Evolutionary conservation across 1,139 yeast genomes (phyloP).

Genomic region (Magnusiomyces tetraspermus): DNA sequence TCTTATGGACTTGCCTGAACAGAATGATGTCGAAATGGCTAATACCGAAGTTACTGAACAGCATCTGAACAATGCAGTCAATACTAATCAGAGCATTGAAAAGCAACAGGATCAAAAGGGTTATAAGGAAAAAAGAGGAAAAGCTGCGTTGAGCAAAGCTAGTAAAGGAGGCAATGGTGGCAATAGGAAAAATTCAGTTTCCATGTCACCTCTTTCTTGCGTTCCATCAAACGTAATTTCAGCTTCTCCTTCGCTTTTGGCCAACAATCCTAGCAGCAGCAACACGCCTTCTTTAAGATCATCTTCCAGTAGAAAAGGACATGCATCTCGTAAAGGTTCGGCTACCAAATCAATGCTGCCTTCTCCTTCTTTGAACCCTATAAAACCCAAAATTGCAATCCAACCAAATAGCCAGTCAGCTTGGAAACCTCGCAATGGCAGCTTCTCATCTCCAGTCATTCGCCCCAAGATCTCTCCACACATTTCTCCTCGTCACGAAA

Average conservation of each 20-base stretch:
- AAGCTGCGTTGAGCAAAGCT: background rate
- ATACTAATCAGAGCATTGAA: constrained; percentile 22
- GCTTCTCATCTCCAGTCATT: constrained; percentile 21
- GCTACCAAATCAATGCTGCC: constrained; percentile 4
- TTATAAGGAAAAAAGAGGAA: constrained; percentile 5
- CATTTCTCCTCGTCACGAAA: constrained; percentile 13
- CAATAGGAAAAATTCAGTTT: background rate
- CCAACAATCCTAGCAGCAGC: background rate
- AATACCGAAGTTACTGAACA: constrained; percentile 20
- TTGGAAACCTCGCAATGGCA: constrained; percentile 10
- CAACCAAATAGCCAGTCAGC: constrained; percentile 11
- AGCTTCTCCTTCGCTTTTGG: constrained; percentile 17
- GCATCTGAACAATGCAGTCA: constrained; percentile 22
- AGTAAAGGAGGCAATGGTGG: background rate
- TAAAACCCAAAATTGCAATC: constrained; percentile 13
- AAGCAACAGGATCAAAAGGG: too few species aligned
- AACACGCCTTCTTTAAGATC: too few species aligned
- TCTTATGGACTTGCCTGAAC: constrained; percentile 33
- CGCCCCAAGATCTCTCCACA: constrained; percentile 22
- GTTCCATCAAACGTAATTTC: constrained; percentile 9
- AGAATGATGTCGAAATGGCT: constrained; percentile 14
- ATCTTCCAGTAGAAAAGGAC: too few species aligned
- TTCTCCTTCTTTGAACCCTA: constrained; percentile 2
- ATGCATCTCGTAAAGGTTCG: constrained; percentile 7
- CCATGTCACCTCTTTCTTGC: constrained; percentile 14